Evolutionary conservation across 148 eudicot genomes (phyloP).

Genomic region (Rhododendron molle): DNA sequence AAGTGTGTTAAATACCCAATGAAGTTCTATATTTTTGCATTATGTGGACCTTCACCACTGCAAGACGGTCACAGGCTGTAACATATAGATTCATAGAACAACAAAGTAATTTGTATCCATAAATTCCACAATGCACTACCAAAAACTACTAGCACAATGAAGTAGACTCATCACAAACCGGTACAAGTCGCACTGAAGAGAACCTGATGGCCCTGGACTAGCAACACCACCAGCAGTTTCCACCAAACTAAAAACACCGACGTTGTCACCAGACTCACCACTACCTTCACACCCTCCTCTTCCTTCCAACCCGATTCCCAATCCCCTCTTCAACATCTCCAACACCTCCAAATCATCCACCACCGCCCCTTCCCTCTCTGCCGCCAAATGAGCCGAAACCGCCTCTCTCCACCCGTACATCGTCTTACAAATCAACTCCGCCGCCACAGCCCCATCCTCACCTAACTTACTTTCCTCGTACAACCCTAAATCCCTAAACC

Average conservation of each 20-base stretch:
- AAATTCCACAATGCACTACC: background rate
- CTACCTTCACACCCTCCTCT: slow-evolving; percentile 10
- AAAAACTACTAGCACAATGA: background rate
- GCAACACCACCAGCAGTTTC: slow-evolving; percentile 99
- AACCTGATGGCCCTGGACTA: slow-evolving; percentile 85
- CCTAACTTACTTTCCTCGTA: slow-evolving; percentile 56
- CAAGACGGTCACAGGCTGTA: background rate
- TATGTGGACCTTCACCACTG: background rate
- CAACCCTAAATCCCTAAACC: slow-evolving; percentile 33
- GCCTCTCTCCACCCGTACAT: slow-evolving; percentile 80
- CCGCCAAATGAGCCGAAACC: slow-evolving; percentile 88
- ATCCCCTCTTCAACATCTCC: slow-evolving; percentile 46
- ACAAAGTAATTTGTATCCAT: background rate
- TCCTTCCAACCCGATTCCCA: slow-evolving; percentile 28
- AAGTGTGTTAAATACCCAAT: background rate
- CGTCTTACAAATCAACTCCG: slow-evolving; percentile 63
- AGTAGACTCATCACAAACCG: slow-evolving; percentile 35
- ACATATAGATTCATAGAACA: background rate
- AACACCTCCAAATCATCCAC: slow-evolving; percentile 51
- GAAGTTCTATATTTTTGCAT: background rate
- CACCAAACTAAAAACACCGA: slow-evolving; percentile 47
- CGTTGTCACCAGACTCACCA: background rate
- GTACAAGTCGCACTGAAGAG: slow-evolving; percentile 86
- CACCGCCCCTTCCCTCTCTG: slow-evolving; percentile 53
- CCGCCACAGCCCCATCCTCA: slow-evolving; percentile 10